Base-by-base conservation (phyloP, 129 eudicot species). In the Flaveria bidentis region DNA sequence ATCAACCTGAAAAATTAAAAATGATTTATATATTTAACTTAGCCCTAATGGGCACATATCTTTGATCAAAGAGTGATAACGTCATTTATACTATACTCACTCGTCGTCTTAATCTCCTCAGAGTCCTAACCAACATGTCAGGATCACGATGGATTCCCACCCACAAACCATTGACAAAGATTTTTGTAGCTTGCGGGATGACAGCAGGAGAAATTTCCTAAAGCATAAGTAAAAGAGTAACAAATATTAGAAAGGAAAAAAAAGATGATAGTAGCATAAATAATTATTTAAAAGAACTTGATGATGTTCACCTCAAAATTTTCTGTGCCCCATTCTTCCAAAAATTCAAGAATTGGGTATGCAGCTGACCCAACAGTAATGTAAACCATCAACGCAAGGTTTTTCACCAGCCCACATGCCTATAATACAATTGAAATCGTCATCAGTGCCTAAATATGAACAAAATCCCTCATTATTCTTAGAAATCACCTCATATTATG, bases 291-390 rank as follows among this genome's bases (percentile, higher is more conserved):
- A 16, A 57, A 46, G 9, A 75, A 50, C 13, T n/a, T 52, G 16
- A 25, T 17, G 16, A 71, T 72, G 72, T 67, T 79, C 65, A 91
- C 98, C 92, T 94, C 99, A 65, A 94, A 94, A 78, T 94, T 94
- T 63, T 94, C 99, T 11, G 99, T 94, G 64, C 99, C 95, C 99
- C 99, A 94, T 76, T 94, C 99, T 79, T 94, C 99, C 80, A 94
- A 86, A 82, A 94, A 94, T 51, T 94, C 99, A 30, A 94, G 76
- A 82, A 94, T 94, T 12, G 97, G 99, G 81, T 91, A 91, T 79
- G 99, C 99, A 13, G 99, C 99, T 71, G 99, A 94, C 57, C 99
- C 99, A 28, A 94, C 97, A 2, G 99, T 94, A 14, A 91, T 88
- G 63, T 94, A 94, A 7, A 94, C 99, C 99, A 94, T 94, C 89